Percentiles rank a stretch among this genome's conserved stretches.
These are phyloP conservation scores for Globisporangium abappressorium DNA, from an alignment of 352 stramenopile genomes.

Conservation along the genomic window DNA sequence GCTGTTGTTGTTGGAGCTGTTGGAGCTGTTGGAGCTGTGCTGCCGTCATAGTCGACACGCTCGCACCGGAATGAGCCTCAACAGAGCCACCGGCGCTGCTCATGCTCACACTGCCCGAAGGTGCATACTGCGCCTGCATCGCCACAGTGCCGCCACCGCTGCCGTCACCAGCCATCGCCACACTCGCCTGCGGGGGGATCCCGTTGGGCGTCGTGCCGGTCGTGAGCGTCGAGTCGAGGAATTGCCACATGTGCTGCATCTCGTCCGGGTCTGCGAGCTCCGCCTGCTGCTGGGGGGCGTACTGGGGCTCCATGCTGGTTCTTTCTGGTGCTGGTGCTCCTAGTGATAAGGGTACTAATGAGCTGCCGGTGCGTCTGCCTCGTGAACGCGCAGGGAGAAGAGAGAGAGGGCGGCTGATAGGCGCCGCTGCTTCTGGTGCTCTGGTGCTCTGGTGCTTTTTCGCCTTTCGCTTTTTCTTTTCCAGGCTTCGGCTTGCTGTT, in stretches of 20 bases:
- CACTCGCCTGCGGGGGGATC: slow-evolving; percentile 6
- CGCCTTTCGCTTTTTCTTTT: slow-evolving; percentile 3
- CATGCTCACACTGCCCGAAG: not conserved
- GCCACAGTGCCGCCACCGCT: not conserved
- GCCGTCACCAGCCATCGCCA: not conserved
- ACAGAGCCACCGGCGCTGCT: slow-evolving; percentile 11
- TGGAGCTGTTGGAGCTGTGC: not conserved
- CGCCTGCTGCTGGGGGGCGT: not conserved
- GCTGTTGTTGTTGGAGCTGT: slow-evolving; percentile 9
- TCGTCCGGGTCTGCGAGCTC: slow-evolving; percentile 28
- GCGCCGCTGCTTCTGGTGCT: not conserved
- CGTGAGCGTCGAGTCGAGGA: slow-evolving; percentile 52
- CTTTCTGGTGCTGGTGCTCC: not conserved
- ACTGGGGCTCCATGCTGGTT: slow-evolving; percentile 6
- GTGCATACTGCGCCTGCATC: slow-evolving; percentile 16
- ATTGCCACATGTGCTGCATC: slow-evolving; percentile 68
- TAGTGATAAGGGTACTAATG: not conserved
- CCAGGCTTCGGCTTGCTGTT: not conserved
- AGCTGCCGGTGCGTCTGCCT: not conserved
- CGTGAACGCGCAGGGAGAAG: not conserved
- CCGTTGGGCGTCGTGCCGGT: slow-evolving; percentile 34
- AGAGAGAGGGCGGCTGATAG: not conserved
- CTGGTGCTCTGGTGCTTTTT: not conserved
- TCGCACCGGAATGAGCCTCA: not conserved
- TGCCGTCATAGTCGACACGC: slow-evolving; percentile 14